A percentile compares a stretch with the other conserved stretches of the same genome.
These are phyloP conservation scores for Escovopsis sp. DNA, from an alignment of 2,329 filamentous ascomycete genomes.

Conservation along the genomic window DNA sequence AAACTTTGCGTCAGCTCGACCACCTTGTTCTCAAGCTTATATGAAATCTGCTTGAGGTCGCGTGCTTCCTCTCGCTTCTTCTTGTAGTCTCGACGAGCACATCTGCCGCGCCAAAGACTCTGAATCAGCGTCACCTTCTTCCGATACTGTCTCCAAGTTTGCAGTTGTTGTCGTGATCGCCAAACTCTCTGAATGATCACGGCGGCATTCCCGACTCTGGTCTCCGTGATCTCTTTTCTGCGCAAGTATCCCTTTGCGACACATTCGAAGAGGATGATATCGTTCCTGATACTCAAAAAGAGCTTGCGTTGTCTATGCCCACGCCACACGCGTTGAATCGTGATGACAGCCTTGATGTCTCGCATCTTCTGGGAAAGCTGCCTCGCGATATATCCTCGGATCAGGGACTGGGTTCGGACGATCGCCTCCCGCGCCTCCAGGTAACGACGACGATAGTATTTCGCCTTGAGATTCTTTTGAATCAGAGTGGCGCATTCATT, in stretches of 20 bases:
- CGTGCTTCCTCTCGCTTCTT: constrained; percentile 83
- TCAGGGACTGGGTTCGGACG: constrained; percentile 62
- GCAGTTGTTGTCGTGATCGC: constrained; percentile 65
- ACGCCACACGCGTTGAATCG: constrained; percentile 90
- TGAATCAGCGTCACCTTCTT: constrained; percentile 82
- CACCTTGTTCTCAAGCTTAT: constrained; percentile 99
- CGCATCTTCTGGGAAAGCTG: constrained; percentile 67
- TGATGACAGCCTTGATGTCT: constrained; percentile 74
- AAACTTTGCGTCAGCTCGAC: constrained; percentile 92
- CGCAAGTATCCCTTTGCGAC: constrained; percentile 83
- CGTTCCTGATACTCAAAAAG: constrained; percentile 64
- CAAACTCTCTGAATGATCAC: constrained; percentile 81
- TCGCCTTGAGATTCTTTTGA: constrained; percentile 91
- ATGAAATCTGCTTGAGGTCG: constrained; percentile 98
- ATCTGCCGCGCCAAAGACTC: constrained; percentile 79
- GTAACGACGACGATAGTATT: constrained; percentile 88
- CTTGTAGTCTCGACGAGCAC: constrained; percentile 76
- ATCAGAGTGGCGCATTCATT: constrained; percentile 96
- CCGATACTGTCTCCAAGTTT: constrained; percentile 75
- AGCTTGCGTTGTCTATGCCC: constrained; percentile 77
- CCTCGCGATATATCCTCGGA: constrained; percentile 65
- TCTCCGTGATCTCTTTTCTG: constrained; percentile 86
- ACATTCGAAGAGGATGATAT: constrained; percentile 80
- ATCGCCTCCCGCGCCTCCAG: constrained; percentile 74
- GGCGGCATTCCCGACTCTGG: constrained; percentile 81